These are phyloP conservation scores for Beauveria asiatica DNA, from an alignment of 2,329 filamentous ascomycete genomes.

Conservation along the genomic window DNA sequence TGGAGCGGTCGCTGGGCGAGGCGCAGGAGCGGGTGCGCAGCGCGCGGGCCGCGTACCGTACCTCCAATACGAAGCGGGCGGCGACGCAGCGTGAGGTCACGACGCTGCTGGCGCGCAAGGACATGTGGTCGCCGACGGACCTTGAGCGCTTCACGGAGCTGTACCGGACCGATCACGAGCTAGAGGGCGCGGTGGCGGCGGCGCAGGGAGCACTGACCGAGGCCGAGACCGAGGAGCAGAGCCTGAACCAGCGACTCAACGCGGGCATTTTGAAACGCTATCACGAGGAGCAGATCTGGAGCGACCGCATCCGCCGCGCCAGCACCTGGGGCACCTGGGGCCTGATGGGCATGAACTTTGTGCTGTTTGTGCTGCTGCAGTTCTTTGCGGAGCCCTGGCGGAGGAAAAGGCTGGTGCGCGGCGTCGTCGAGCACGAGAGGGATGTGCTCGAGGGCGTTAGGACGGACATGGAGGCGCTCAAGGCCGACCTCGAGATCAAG, in stretches of 20 bases:
- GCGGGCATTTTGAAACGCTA: conserved; percentile 82
- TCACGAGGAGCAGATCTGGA: conserved; percentile 99
- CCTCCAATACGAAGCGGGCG: conserved; percentile 76
- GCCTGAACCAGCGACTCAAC: conserved; percentile 65
- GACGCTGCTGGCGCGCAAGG: conserved; percentile 84
- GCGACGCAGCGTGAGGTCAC: conserved; percentile 92
- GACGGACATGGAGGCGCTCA: conserved; percentile 30
- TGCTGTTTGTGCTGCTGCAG: conserved; percentile 79
- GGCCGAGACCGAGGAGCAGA: conserved; percentile 73
- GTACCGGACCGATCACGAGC: conserved; percentile 85
- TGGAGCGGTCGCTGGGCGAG: conserved; percentile 48
- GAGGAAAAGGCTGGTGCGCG: conserved; percentile 67
- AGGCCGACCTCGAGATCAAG: conserved; percentile 19
- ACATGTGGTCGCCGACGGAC: conserved; percentile 79
- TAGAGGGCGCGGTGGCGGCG: conserved; percentile 73
- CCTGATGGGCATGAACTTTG: conserved; percentile 90
- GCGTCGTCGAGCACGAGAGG: conserved; percentile 73
- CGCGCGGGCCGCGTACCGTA: conserved; percentile 69
- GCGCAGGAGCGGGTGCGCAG: conserved; percentile 59
- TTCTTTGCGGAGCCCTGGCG: conserved; percentile 92
- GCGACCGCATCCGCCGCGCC: conserved; percentile 90
- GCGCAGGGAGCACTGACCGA: conserved; percentile 64
- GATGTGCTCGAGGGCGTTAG: conserved; percentile 42
- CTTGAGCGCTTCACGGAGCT: conserved; percentile 90
- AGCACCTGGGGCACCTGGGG: conserved; percentile 99